Base-by-base conservation (phyloP, 148 eudicot species). In the Spergularia marina region DNA sequence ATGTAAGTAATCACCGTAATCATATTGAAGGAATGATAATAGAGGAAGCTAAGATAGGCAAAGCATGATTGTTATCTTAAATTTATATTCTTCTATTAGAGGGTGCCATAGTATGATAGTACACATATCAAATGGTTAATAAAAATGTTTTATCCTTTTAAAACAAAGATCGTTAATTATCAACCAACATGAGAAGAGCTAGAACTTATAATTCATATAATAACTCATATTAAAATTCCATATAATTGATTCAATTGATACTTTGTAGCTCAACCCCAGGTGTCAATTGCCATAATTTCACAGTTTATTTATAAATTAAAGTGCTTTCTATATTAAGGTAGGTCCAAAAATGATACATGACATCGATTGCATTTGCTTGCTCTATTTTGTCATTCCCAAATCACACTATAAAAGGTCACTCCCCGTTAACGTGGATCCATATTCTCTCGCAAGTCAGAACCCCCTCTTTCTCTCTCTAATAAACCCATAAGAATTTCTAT, bases 381-480 rank as follows among this genome's bases (percentile, higher is more conserved):
- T 18, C 40, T 51, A 44, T 15, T 58, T 72, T 61, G 23, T n/a
- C 65, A 61, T 54, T 14, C 79, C 59, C 20, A 34, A 63, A 25
- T 41, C 52, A 57, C 76, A 49, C 83, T 80, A 80, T 80, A 80
- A 76, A 76, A 34, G 73, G 67, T 20, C 41, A 2, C 65, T 41
- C 14, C 39, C 23, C 1, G 21, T 70, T 44, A 70, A 70, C 51
- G 17, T 70, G 53, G 20, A 71, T 71, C 7, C 67, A 63, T 54
- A 78, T 53, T 23, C 75, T 65, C 51, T 44, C 56, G 23, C 6
- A 54, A 40, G 8, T 44, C 58, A 57, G 8, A 13, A 7, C 7
- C 21, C 2, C 12, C 20, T 40, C 59, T 65, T 20, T 20, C 12
- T 36, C 44, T 23, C 13, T 73, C 40, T 5, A 16, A 30, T 30